A percentile compares a stretch with the other conserved stretches of the same genome.
These are phyloP conservation scores for Colletotrichum tropicale DNA, from an alignment of 2,329 filamentous ascomycete genomes.

Conservation along the genomic window DNA sequence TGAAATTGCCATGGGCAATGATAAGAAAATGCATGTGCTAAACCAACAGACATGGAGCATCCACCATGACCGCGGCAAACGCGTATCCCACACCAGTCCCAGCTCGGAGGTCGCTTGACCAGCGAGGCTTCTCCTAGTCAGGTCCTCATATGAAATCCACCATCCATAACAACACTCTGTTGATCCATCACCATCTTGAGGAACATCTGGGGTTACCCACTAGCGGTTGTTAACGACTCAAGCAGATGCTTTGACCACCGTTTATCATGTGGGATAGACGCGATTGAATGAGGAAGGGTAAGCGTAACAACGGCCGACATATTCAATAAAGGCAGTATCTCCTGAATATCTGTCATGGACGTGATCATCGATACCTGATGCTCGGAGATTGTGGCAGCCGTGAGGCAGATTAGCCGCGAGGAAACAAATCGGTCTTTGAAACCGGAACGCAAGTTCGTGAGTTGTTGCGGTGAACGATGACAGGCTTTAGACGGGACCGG, in stretches of 20 bases:
- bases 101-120: background rate
- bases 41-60: background rate
- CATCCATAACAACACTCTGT: background rate
- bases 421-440: background rate
- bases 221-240: background rate
- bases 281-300: background rate
- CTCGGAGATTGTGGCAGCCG: background rate
- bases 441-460: background rate
- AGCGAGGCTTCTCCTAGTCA: background rate
- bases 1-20: background rate
- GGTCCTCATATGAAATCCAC: background rate
- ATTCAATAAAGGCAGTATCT: background rate
- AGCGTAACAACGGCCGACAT: background rate
- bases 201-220: constrained; percentile 15
- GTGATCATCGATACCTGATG: background rate
- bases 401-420: too few relatives aligned
- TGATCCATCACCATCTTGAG: constrained; percentile 14
- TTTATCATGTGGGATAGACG: constrained; percentile 15
- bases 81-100: background rate
- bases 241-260: constrained; percentile 21
- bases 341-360: constrained; percentile 7
- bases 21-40: background rate
- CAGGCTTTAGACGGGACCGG: background rate
- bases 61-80: background rate
- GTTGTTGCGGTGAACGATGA: background rate